Percentiles rank a stretch among this genome's conserved stretches.
Conservation (phyloP, 2,329 filamentous ascomycete genomes). For the Ceratocystiopsis sp. region DNA sequence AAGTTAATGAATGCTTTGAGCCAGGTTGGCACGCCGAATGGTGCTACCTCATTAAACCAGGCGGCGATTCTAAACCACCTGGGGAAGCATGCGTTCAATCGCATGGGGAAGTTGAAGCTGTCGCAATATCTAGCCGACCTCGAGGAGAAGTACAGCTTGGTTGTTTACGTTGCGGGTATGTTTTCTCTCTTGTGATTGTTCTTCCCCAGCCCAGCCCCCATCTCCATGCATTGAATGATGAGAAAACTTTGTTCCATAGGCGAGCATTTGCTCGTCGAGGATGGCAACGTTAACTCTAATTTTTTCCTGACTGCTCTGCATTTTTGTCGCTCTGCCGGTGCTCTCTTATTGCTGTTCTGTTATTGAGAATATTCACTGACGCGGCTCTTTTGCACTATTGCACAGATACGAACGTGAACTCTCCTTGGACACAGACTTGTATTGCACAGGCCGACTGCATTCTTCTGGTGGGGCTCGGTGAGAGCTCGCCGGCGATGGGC, state of each 20-base stretch:
- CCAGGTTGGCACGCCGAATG: conserved; percentile 78
- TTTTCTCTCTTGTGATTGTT: conserved; percentile 1
- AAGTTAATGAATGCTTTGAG: conserved; percentile 72
- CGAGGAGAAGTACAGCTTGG: conserved; percentile 91
- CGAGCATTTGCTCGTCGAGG: conserved; percentile 28
- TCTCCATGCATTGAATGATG: conserved; percentile 27
- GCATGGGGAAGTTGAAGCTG: conserved; percentile 90
- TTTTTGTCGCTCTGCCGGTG: not conserved
- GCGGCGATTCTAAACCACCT: conserved; percentile 87
- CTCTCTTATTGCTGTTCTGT: not conserved
- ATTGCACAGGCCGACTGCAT: conserved; percentile 96
- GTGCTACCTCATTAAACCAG: conserved; percentile 84
- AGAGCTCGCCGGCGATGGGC: conserved; percentile 76
- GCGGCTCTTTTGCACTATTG: not conserved
- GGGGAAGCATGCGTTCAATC: conserved; percentile 88
- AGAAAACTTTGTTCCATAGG: conserved; percentile 33
- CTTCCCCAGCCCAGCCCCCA: not conserved
- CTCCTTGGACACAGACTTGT: conserved; percentile 96
- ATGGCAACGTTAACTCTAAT: conserved; percentile 47
- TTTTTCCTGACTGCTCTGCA: conserved; percentile 39
- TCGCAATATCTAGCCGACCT: conserved; percentile 92
- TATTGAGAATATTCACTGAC: too few relatives aligned
- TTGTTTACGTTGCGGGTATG: conserved; percentile 77
- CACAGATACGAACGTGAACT: conserved; percentile 83
- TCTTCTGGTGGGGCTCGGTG: conserved; percentile 76